Percentiles rank a stretch among this genome's conserved stretches.
Conservation (phyloP, 768 basidiomycete genomes). For the Boletus huronensis region DNA sequence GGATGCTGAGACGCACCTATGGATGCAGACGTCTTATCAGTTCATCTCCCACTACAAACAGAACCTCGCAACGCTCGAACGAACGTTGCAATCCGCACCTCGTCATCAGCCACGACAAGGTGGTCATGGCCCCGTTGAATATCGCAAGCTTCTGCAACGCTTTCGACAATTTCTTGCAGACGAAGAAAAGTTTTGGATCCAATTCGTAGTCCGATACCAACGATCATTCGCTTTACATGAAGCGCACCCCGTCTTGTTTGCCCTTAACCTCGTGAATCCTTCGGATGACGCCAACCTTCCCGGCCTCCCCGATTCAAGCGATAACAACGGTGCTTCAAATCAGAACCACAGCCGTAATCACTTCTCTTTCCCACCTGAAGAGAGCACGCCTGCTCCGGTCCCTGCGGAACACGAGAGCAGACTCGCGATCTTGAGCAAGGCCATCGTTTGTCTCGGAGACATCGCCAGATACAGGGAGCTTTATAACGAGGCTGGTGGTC, state of each 20-base stretch:
- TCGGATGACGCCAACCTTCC: constrained; percentile 35
- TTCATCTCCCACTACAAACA: constrained; percentile 84
- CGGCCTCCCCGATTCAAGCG: constrained; percentile 20
- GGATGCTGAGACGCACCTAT: constrained; percentile 79
- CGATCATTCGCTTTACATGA: constrained; percentile 69
- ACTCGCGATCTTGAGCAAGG: constrained; percentile 80
- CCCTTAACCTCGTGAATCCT: constrained; percentile 51
- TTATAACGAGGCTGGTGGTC: constrained; percentile 71
- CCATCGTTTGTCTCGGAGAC: constrained; percentile 89
- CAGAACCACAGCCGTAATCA: constrained; percentile 49
- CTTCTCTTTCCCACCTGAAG: constrained; percentile 62
- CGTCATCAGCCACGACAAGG: constrained; percentile 37
- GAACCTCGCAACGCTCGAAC: constrained; percentile 65
- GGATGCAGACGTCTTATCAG: constrained; percentile 90
- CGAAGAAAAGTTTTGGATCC: constrained; percentile 91
- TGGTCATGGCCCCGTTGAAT: constrained; percentile 66
- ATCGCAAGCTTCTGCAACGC: constrained; percentile 80
- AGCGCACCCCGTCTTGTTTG: constrained; percentile 51
- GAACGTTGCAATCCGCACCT: constrained; percentile 42
- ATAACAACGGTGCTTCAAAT: constrained; percentile 19
- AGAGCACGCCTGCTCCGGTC: constrained; percentile 38
- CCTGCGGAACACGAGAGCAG: constrained; percentile 46
- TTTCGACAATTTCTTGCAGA: constrained; percentile 88
- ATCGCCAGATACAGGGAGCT: constrained; percentile 91
- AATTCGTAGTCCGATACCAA: constrained; percentile 71